Base-by-base conservation (phyloP, 1,139 yeast species). In the Protomyces inouyei region DNA sequence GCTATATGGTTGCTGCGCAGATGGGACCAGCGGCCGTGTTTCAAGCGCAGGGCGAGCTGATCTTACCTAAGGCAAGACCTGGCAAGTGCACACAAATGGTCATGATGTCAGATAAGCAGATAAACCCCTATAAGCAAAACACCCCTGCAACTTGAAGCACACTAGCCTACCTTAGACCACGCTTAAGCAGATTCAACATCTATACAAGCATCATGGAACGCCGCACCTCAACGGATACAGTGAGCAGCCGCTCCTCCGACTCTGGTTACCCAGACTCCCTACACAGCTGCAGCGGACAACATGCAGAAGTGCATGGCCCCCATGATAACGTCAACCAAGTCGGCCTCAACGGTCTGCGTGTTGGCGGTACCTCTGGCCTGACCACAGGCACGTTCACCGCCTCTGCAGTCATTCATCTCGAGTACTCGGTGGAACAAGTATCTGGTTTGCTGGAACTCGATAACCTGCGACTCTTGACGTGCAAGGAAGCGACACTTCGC, bases 361-460 rank as follows among this genome's bases (percentile, higher is more conserved):
- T 53, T 14, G 64, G 64, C 10, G 64, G 64, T 37, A 55, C 51
- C 40, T 21, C 59, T 32, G 64, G 64, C 18, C 59, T 60, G 8
- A 51, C 54, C 55, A 60, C 64, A 14, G 64, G 64, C 16, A 54
- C 46, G 51, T 60, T 60, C 38, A 55, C 59, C n/a, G 64, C 64
- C 14, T 40, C 53, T n/a, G 64, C 64, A 3, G 51, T 60, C 37
- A 54, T 60, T n/a, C 59, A 54, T 43, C 45, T 60, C 40, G 45
- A 48, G 55, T 60, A 60, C 43, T 45, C 54, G 40, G 59, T 60
- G 32, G 59, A 60, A n/a, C 55, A 55, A 53, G 55, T 56, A 6
- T 45, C 45, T n/a, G 51, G 55, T 38, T 52, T 60, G 28, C 48
- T 60, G 32, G 64, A 60, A n/a, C 59, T 59, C 14, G 28, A 18